Evolutionary conservation across 305 asterid species (phyloP).

Genomic region (Ruellia speciosa): DNA sequence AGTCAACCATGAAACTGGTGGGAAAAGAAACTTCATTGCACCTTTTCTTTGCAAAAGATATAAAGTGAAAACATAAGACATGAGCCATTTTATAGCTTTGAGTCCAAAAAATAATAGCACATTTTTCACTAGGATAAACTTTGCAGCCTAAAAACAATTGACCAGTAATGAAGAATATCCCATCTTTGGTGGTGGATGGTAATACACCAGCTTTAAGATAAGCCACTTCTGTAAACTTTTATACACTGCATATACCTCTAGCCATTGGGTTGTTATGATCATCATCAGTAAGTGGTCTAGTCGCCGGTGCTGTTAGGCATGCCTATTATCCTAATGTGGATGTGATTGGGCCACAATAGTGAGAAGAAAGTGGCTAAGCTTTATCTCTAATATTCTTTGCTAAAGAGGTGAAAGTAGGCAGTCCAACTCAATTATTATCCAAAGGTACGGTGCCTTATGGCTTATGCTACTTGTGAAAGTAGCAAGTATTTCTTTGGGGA

Average conservation of each 20-base stretch:
- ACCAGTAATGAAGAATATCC: conserved; percentile 15
- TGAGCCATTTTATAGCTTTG: conserved; percentile 8
- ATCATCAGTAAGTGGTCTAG: conserved; percentile 2
- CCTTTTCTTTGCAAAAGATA: conserved; percentile 3
- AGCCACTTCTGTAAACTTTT: conserved; percentile 10
- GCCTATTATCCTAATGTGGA: conserved; percentile 15
- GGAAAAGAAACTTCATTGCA: conserved; percentile 19
- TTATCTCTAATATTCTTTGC: conserved; percentile 10
- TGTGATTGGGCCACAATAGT: neutral
- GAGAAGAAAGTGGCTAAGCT: conserved; percentile 13
- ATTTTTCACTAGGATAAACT: conserved; percentile 1
- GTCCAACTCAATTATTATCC: conserved; percentile 13
- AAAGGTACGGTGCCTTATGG: too few relatives aligned
- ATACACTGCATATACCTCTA: conserved; percentile 15
- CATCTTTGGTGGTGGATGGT: conserved; percentile 18
- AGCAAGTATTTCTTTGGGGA: neutral
- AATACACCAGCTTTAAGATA: neutral
- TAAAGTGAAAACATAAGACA: neutral
- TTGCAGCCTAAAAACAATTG: conserved; percentile 16
- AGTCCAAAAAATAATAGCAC: conserved; percentile 7
- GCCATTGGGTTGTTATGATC: conserved; percentile 12
- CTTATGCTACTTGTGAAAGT: neutral
- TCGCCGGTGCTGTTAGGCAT: conserved; percentile 15
- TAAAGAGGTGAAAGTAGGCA: neutral
- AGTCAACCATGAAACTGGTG: conserved; percentile 23